A percentile compares a stretch with the other conserved stretches of the same genome.
Conservation (phyloP, 139 green algal species). For the Picochlorum sp. region DNA sequence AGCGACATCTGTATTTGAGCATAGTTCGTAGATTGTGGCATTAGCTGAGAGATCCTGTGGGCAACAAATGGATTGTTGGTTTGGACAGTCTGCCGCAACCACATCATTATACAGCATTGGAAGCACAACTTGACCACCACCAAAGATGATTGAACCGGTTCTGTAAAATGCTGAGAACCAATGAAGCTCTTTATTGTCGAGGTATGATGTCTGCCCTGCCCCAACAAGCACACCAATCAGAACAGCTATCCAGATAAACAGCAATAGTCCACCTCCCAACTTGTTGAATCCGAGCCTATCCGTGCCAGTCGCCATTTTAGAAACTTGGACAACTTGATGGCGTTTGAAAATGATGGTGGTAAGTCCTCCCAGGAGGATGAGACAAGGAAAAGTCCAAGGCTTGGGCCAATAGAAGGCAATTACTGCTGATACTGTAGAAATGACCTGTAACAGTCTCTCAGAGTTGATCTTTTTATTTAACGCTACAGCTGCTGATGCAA, state of each 20-base stretch:
- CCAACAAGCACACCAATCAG: conserved; percentile 35
- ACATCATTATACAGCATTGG: conserved; percentile 77
- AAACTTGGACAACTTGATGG: conserved; percentile 26
- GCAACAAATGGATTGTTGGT: conserved; percentile 5
- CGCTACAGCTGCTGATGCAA: conserved; percentile 63
- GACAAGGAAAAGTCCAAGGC: conserved; percentile 68
- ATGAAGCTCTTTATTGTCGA: conserved; percentile 44
- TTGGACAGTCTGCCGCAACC: conserved; percentile 35
- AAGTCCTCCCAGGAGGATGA: conserved; percentile 54
- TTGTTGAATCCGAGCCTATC: conserved; percentile 54
- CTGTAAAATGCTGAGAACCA: conserved; percentile 84
- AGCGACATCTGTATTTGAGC: neutral
- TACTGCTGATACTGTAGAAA: conserved; percentile 31
- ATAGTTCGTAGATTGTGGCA: neutral
- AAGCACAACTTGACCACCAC: conserved; percentile 87
- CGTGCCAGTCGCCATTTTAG: conserved; percentile 22
- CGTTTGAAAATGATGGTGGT: conserved; percentile 38
- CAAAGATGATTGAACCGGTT: conserved; percentile 86
- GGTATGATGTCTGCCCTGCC: conserved; percentile 29
- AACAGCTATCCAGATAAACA: conserved; percentile 50
- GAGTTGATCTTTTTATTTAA: conserved; percentile 69
- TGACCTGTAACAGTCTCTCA: conserved; percentile 17
- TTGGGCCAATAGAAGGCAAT: conserved; percentile 65
- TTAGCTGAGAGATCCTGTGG: conserved; percentile 8
- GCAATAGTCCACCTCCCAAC: conserved; percentile 37